phyloP scores from a whole-genome alignment of 345 rosid species.

The Eucalyptus polybractea region DNA sequence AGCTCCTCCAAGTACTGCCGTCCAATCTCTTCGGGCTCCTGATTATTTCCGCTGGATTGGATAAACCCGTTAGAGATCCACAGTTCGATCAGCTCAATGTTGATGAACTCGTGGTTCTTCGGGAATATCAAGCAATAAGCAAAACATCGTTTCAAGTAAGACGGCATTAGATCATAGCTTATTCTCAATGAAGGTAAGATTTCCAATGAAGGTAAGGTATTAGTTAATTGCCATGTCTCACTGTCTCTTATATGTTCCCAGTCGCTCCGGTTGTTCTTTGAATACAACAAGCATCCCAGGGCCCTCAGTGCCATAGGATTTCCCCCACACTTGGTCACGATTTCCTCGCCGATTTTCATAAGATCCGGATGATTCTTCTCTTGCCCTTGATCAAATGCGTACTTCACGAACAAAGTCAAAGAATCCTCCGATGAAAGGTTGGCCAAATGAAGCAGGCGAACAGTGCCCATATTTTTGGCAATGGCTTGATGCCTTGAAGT shows the following conservation, averaged over 20 bases:
- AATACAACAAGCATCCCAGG: not conserved
- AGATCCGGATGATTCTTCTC: not conserved
- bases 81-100: too few relatives aligned
- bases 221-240: too few relatives aligned
- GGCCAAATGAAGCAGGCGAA: rapidly evolving
- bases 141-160: too few relatives aligned
- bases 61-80: too few relatives aligned
- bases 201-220: too few relatives aligned
- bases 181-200: too few relatives aligned
- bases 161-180: too few relatives aligned
- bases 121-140: too few relatives aligned
- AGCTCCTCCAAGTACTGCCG: too few relatives aligned
- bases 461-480: not conserved
- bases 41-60: too few relatives aligned
- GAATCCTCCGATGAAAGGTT: not conserved
- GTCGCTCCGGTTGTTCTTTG: not conserved
- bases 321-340: not conserved
- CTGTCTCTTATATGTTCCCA: conserved; percentile 2
- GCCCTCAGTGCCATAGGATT: not conserved
- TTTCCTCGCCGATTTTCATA: not conserved
- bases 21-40: too few relatives aligned
- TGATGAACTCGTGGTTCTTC: rapidly evolving
- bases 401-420: not conserved
- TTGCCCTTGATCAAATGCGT: not conserved
- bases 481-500: not conserved